These are phyloP conservation scores for Coprinellus micaceus DNA, from an alignment of 768 basidiomycete species.

Conservation along the genomic window DNA sequence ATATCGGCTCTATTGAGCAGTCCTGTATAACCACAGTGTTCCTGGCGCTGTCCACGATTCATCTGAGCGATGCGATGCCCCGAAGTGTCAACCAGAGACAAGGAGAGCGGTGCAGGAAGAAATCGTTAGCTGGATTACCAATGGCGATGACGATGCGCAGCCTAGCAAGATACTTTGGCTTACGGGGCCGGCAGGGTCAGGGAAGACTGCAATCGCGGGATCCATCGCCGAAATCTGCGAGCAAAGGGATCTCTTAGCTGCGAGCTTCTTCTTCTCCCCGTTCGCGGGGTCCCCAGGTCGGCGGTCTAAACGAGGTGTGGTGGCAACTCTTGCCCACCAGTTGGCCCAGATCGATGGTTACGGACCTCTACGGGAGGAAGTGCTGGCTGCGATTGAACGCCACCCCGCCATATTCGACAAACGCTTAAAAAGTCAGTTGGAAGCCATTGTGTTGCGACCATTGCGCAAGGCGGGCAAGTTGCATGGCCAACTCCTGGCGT, in stretches of 20 bases:
- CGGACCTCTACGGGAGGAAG: neutral
- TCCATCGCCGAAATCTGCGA: slow-evolving; percentile 6
- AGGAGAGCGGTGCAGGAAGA: slow-evolving; percentile 6
- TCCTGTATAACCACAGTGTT: neutral
- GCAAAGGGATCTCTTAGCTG: neutral
- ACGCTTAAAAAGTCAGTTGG: neutral
- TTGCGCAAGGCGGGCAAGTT: neutral
- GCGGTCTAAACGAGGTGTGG: neutral
- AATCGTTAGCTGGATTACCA: slow-evolving; percentile 3
- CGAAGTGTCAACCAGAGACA: neutral
- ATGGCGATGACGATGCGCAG: neutral
- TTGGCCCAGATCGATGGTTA: neutral
- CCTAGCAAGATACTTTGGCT: neutral
- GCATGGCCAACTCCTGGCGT: neutral
- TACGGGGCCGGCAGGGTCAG: slow-evolving; percentile 7
- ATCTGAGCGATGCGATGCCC: slow-evolving; percentile 3
- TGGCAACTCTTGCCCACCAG: slow-evolving; percentile 3
- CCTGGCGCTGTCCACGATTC: slow-evolving; percentile 6
- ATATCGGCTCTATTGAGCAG: slow-evolving; percentile 20
- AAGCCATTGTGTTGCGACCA: neutral
- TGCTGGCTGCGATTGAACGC: neutral
- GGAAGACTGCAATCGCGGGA: slow-evolving; percentile 11
- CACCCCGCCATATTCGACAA: neutral
- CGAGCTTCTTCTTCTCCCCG: slow-evolving; percentile 12
- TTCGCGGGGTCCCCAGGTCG: neutral